Percentiles rank a stretch among this genome's conserved stretches.
Evolutionary conservation across 129 eudicot species (phyloP).

Genomic region (Helichrysum umbraculigerum): DNA sequence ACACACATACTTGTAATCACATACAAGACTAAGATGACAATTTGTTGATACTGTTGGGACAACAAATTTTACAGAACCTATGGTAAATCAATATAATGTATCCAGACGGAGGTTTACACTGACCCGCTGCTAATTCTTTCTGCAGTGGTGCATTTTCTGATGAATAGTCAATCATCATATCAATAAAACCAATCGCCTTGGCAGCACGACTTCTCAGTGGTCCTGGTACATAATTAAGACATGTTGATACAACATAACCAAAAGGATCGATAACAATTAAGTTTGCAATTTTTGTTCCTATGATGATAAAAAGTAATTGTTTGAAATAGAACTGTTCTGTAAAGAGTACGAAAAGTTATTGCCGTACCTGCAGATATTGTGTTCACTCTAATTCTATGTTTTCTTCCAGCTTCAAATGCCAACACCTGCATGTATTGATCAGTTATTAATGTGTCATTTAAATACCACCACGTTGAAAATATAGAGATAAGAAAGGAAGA

Average conservation of each 20-base stretch:
- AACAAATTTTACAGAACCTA: background rate
- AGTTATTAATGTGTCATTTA: background rate
- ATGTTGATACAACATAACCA: background rate
- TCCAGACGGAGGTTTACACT: background rate
- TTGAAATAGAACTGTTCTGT: background rate
- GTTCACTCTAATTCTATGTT: conserved; percentile 24
- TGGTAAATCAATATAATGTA: background rate
- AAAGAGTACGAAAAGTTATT: background rate
- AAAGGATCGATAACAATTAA: background rate
- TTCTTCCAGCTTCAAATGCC: conserved; percentile 23
- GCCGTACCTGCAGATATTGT: conserved; percentile 18
- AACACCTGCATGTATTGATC: background rate
- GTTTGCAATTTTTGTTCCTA: background rate
- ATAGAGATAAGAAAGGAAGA: background rate
- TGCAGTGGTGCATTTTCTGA: conserved; percentile 36
- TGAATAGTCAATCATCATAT: conserved; percentile 66
- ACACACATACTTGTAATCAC: background rate
- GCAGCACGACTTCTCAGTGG: conserved; percentile 94
- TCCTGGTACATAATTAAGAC: conserved; percentile 42
- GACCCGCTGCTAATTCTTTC: conserved; percentile 20
- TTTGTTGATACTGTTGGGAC: background rate
- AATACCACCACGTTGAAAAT: background rate
- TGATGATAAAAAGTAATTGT: background rate
- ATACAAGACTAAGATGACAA: background rate
- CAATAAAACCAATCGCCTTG: conserved; percentile 65